Percentiles rank a stretch among this genome's conserved stretches.
These are phyloP conservation scores for Neonectria magnoliae DNA, from an alignment of 2,329 filamentous ascomycete species.

Conservation along the genomic window DNA sequence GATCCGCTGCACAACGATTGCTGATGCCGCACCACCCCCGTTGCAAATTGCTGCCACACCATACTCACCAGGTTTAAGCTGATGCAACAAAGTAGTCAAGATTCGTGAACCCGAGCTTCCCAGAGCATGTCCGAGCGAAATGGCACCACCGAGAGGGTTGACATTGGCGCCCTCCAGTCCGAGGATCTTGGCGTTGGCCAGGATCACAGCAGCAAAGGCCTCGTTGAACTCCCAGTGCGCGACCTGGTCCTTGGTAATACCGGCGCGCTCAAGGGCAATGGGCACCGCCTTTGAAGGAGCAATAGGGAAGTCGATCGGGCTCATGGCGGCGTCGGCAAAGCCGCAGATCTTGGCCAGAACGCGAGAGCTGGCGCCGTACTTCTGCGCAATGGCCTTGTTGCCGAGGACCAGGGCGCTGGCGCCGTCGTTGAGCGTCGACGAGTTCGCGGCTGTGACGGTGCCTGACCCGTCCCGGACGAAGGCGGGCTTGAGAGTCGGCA, in stretches of 20 bases:
- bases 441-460: constrained; percentile 94
- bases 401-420: constrained; percentile 89
- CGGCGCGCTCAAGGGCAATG: constrained; percentile 86
- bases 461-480: constrained; percentile 88
- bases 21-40: constrained; percentile 90
- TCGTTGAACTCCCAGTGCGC: constrained; percentile 99
- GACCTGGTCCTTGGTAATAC: constrained; percentile 91
- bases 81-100: constrained; percentile 88
- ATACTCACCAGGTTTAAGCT: constrained; percentile 91
- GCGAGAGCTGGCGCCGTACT: constrained; percentile 80
- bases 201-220: constrained; percentile 94
- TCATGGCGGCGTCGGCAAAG: constrained; percentile 88
- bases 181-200: constrained; percentile 93
- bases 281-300: constrained; percentile 93
- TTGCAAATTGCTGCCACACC: constrained; percentile 97
- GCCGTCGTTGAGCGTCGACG: constrained; percentile 93
- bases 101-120: constrained; percentile 95
- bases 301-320: constrained; percentile 92
- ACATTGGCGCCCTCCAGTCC: constrained; percentile 82
- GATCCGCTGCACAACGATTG: constrained; percentile 88
- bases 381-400: constrained; percentile 80
- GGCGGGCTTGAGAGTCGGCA: constrained; percentile 87
- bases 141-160: constrained; percentile 90
- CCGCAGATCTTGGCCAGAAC: constrained; percentile 89
- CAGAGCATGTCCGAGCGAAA: constrained; percentile 89